phyloP scores from a whole-genome alignment of 805 yeast species.

The Tetrapisispora pingtungensis region DNA sequence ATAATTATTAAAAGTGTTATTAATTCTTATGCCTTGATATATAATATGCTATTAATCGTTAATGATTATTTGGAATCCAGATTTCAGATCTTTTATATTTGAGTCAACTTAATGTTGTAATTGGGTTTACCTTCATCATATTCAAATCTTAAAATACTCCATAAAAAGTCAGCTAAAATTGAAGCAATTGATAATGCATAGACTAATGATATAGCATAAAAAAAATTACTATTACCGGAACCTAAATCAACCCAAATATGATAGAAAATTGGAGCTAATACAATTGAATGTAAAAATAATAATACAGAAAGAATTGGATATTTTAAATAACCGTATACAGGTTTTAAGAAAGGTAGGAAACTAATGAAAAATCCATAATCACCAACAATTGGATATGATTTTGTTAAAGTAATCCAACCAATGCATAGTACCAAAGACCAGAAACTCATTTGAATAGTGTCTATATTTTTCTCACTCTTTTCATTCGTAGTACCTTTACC shows the following conservation, averaged over 20 bases:
- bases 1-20: no score
- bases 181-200: slow-evolving; percentile 63
- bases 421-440: slow-evolving; percentile 40
- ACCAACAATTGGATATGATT: slow-evolving; percentile 77
- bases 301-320: slow-evolving; percentile 42
- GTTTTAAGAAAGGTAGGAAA: slow-evolving; percentile 39
- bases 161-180: slow-evolving; percentile 62
- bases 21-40: no score
- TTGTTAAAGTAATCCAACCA: slow-evolving; percentile 55
- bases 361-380: slow-evolving; percentile 54
- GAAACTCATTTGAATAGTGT: slow-evolving; percentile 36
- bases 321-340: slow-evolving; percentile 37
- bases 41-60: no score
- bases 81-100: slow-evolving; percentile 26
- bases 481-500: neutral
- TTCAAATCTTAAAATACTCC: slow-evolving; percentile 69
- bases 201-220: slow-evolving; percentile 84
- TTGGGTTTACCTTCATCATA: slow-evolving; percentile 39
- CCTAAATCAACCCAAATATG: slow-evolving; percentile 91
- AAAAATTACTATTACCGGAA: slow-evolving; percentile 92
- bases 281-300: slow-evolving; percentile 44
- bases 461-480: neutral
- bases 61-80: no score
- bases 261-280: slow-evolving; percentile 80
- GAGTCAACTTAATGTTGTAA: slow-evolving; percentile 38